Evolutionary conservation across 2,329 filamentous ascomycete species (phyloP).

Genomic region (Fonsecaea multimorphosa): DNA sequence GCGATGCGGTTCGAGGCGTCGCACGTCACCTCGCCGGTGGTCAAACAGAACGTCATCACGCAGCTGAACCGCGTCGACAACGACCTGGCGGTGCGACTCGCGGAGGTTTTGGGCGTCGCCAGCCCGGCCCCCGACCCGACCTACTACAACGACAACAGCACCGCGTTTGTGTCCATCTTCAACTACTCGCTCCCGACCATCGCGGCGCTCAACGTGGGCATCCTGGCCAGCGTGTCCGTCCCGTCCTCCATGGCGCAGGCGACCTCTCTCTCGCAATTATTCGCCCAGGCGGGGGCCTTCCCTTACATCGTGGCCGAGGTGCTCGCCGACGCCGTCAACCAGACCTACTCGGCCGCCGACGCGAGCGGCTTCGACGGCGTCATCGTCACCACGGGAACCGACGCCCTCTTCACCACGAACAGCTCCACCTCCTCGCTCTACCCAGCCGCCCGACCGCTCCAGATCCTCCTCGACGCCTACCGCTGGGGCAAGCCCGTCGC

Average conservation of each 20-base stretch:
- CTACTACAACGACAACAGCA: slow-evolving; percentile 8
- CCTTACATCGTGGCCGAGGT: not conserved
- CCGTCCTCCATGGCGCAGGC: not conserved
- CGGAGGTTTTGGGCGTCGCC: not conserved
- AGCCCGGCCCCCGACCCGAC: slow-evolving; percentile 7
- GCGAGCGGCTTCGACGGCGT: slow-evolving; percentile 12
- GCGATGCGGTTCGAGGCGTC: slow-evolving; percentile 14
- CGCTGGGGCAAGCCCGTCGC: slow-evolving; percentile 10
- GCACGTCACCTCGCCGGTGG: not conserved
- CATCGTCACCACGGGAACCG: slow-evolving; percentile 2
- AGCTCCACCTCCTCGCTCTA: not conserved
- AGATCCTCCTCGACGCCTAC: slow-evolving; percentile 11
- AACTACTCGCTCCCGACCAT: slow-evolving; percentile 15
- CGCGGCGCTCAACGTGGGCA: slow-evolving; percentile 9
- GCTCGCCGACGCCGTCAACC: not conserved
- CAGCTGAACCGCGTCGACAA: slow-evolving; percentile 9
- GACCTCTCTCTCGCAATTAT: not conserved
- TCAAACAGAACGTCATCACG: slow-evolving; percentile 15
- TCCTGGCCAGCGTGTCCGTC: not conserved
- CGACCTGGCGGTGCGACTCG: slow-evolving; percentile 4
- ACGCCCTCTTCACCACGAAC: slow-evolving; percentile 6
- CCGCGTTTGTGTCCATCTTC: slow-evolving; percentile 7
- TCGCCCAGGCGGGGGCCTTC: not conserved
- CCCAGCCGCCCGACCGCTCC: slow-evolving; percentile 2
- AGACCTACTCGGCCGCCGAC: slow-evolving; percentile 10